Conservation (phyloP, 2,329 filamentous ascomycete genomes). For the Pezicula radicicola region DNA sequence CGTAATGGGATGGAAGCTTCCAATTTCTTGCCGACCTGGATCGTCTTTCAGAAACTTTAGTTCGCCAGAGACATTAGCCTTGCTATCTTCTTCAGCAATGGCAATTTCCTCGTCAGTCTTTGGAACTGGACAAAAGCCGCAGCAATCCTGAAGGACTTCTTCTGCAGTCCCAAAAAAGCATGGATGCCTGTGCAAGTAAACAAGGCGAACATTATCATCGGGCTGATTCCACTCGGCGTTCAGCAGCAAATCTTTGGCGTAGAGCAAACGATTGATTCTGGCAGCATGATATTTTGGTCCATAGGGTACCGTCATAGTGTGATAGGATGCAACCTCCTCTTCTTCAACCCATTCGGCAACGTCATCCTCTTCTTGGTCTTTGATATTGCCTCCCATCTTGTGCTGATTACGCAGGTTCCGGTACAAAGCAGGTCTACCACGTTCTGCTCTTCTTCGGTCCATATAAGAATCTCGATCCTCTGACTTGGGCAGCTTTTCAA, state of each 20-base stretch:
- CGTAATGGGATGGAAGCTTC: constrained; percentile 76
- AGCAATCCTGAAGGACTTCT: constrained; percentile 78
- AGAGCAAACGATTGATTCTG: constrained; percentile 78
- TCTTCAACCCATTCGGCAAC: constrained; percentile 79
- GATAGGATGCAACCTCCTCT: constrained; percentile 75
- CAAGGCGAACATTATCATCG: constrained; percentile 59
- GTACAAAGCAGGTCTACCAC: constrained; percentile 61
- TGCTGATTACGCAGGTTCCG: constrained; percentile 36
- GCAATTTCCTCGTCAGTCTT: constrained; percentile 69
- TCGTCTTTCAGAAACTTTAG: constrained; percentile 77
- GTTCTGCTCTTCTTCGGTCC: constrained; percentile 65
- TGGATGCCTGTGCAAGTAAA: constrained; percentile 79
- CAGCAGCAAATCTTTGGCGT: constrained; percentile 75
- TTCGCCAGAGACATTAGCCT: constrained; percentile 72
- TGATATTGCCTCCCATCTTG: constrained; percentile 66
- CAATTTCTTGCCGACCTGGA: constrained; percentile 72
- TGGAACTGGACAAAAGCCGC: constrained; percentile 71
- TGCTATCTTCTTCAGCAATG: constrained; percentile 66
- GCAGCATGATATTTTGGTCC: constrained; percentile 59
- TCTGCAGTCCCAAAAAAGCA: constrained; percentile 77
- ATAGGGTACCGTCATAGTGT: constrained; percentile 72
- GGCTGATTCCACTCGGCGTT: constrained; percentile 85
- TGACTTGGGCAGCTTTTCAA: constrained; percentile 73
- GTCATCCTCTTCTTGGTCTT: constrained; percentile 74
- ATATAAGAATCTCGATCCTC: constrained; percentile 68